These are phyloP conservation scores for Posidonia oceanica DNA, from an alignment of 116 monocot genomes.

Conservation along the genomic window DNA sequence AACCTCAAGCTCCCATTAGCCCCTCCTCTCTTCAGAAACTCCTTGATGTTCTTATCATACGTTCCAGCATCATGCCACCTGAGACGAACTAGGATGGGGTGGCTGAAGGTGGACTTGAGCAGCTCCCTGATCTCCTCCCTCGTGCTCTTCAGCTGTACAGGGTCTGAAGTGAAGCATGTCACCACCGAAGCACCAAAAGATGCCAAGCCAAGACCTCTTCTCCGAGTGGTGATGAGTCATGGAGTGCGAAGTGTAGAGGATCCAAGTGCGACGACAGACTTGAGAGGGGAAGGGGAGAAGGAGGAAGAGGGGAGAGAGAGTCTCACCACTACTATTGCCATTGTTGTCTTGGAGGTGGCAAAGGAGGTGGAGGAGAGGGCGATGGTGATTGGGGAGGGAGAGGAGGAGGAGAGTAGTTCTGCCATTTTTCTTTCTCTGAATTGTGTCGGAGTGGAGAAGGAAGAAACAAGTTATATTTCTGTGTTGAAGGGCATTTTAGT, in stretches of 20 bases:
- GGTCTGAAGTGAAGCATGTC: constrained; percentile 38
- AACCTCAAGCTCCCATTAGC: constrained; percentile 90
- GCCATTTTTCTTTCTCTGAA: not conserved
- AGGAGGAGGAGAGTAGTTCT: not conserved
- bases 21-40: constrained; percentile 62
- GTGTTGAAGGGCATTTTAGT: no score
- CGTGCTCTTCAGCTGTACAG: constrained; percentile 33
- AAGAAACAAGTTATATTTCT: no score
- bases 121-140: no score
- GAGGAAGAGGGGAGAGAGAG: not conserved
- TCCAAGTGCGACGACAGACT: not conserved
- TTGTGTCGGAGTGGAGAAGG: not conserved
- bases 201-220: no score
- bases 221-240: not conserved
- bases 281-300: not conserved
- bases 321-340: not conserved
- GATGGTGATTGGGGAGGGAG: not conserved
- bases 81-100: constrained; percentile 64
- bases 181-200: no score
- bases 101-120: constrained; percentile 35
- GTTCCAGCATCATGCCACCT: constrained; percentile 71
- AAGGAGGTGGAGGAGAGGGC: not conserved
- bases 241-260: not conserved
- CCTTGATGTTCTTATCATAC: no score
- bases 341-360: not conserved